Evolutionary conservation across 208 protist species (phyloP), one percentile per base, ranked within the genome.

Genomic region (Leptomonas pyrrhocoris): DNA sequence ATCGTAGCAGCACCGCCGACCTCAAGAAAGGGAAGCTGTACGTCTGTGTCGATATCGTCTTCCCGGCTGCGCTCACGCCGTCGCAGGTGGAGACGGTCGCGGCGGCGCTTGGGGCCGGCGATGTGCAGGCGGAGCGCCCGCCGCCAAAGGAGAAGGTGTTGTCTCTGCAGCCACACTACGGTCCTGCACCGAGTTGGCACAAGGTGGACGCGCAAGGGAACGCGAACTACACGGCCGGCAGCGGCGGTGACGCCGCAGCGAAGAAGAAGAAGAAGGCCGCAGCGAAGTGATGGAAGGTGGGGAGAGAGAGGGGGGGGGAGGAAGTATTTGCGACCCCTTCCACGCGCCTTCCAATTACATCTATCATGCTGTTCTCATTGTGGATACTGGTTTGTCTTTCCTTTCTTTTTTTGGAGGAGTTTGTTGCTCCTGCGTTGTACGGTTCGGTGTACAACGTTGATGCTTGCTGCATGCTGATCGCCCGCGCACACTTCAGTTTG

Each of bases 11-110:
- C 60, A 87, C 76, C 34, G 69, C 80, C 16, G 60, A 81, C 12
- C 56, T 40, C 12, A 60, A 48, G 42, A 64, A 48, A 16, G 73
- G 74, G 13, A 71, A 55, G 48, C 71, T 84, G 50, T 74, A 76
- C 57, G 61, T 84, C 4, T 68, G 68, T 7, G 54, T 84, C 6
- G 42, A 74, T 1, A 40, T 84, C 18, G 59, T 77, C 16, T 79
- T 84, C 28, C 79, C 79, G 4, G 2, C 36, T 0, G 31, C 58
- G 11, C 59, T 84, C 4, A 74, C 50, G 0, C 31, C 63, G 30
- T 7, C 61, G 6, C 67, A 79, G 49, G 15, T 72, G 31, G n/a
- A 49, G n/a, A 42, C 38, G 7, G 48, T 84, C 6, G 56, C 62
- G 23, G 56, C 43, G 48, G 68, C 51, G 3, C 59, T 84, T 9